Evolutionary conservation across 2,329 filamentous ascomycete species (phyloP).

Genomic region (Botryotinia convoluta): DNA sequence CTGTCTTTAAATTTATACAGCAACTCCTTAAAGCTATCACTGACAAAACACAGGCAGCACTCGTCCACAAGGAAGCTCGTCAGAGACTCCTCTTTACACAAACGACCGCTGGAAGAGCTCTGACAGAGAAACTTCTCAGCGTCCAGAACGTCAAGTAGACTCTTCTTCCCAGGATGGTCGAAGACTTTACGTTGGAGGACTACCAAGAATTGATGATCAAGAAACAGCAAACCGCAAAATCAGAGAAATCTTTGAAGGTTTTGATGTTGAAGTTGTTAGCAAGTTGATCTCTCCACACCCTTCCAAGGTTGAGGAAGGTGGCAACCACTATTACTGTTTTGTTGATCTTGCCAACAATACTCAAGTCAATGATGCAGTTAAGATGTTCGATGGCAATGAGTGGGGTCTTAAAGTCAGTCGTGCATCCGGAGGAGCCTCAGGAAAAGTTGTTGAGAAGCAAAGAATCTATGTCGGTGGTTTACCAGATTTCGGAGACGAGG

Average conservation of each 20-base stretch:
- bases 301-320: constrained; percentile 50
- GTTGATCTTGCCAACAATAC: constrained; percentile 58
- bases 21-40: background rate
- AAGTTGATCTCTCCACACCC: constrained; percentile 55
- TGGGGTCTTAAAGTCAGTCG: constrained; percentile 28
- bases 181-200: constrained; percentile 51
- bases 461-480: constrained; percentile 52
- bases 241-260: constrained; percentile 47
- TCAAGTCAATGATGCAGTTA: constrained; percentile 52
- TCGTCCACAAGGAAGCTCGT: constrained; percentile 10
- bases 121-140: constrained; percentile 23
- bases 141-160: constrained; percentile 18
- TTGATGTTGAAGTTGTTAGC: constrained; percentile 42
- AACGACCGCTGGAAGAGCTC: constrained; percentile 32
- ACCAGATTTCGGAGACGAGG: constrained; percentile 48
- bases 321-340: constrained; percentile 63
- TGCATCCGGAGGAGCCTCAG: constrained; percentile 23
- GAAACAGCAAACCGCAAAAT: constrained; percentile 48
- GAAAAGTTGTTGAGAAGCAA: constrained; percentile 38
- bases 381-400: constrained; percentile 38
- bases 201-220: constrained; percentile 50
- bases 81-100: constrained; percentile 14
- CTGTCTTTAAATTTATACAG: background rate
- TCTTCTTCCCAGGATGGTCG: constrained; percentile 38
- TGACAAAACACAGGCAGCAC: constrained; percentile 9